Conservation (phyloP, 257 asterid species). For the Nicotiana obtusifolia region DNA sequence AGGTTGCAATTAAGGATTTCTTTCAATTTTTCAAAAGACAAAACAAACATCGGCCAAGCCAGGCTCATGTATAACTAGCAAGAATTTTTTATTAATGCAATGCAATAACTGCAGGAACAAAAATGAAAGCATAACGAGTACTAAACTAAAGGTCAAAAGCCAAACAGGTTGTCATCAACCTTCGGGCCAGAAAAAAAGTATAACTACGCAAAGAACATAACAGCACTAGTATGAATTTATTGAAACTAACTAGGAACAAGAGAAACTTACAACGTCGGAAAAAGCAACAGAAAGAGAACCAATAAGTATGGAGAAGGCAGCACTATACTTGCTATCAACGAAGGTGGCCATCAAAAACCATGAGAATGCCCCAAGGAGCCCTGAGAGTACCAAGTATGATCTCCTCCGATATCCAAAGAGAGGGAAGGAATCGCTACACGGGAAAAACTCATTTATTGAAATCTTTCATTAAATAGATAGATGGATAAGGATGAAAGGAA, state of each 20-base stretch:
- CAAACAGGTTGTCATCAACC: background rate
- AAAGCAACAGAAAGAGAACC: constrained; percentile 98
- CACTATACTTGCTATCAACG: constrained; percentile 83
- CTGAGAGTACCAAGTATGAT: constrained; percentile 91
- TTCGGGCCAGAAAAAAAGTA: background rate
- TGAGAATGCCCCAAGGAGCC: constrained; percentile 90
- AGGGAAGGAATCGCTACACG: constrained; percentile 75
- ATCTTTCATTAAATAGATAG: constrained; percentile 9
- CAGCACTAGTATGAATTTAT: background rate
- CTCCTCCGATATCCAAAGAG: constrained; percentile 96
- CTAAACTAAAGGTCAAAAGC: background rate
- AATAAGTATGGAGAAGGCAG: constrained; percentile 86
- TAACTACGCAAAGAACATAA: background rate
- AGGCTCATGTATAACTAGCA: background rate
- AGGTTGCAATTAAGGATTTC: background rate
- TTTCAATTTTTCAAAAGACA: background rate
- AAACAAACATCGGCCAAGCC: background rate
- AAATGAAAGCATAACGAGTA: background rate
- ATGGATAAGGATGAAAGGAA: constrained; percentile 10
- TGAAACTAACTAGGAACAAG: constrained; percentile 4
- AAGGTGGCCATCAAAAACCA: constrained; percentile 93
- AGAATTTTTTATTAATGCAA: background rate
- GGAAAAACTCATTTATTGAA: background rate
- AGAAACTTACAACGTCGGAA: constrained; percentile 88
- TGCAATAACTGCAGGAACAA: background rate